Conservation (phyloP, 768 basidiomycete genomes). For the Erythrobasidium yunnanense region DNA sequence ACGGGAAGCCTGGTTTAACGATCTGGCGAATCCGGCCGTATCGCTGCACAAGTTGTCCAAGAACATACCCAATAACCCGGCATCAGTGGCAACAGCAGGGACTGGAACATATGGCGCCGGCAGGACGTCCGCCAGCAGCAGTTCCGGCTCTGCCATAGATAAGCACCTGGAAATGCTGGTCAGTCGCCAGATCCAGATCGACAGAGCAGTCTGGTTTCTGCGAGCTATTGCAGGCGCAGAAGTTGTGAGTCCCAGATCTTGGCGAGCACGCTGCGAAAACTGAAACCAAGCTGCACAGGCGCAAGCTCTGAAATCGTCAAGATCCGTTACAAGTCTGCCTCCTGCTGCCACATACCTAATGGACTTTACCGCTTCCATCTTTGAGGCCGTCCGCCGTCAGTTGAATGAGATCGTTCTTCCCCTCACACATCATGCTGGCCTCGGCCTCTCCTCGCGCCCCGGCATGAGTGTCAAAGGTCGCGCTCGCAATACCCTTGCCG, state of each 20-base stretch:
- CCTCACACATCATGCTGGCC: background rate
- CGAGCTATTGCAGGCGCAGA: slow-evolving; percentile 35
- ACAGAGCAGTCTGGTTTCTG: slow-evolving; percentile 36
- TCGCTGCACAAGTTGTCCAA: slow-evolving; percentile 36
- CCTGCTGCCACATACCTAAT: background rate
- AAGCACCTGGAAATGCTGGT: background rate
- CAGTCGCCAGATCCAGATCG: slow-evolving; percentile 27
- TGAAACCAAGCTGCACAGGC: background rate
- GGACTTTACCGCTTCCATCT: slow-evolving; percentile 3
- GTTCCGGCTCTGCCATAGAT: background rate
- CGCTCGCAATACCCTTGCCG: slow-evolving; percentile 13
- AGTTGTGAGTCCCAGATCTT: slow-evolving; percentile 29
- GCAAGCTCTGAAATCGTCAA: background rate
- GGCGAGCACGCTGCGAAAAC: background rate
- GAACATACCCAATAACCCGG: slow-evolving; percentile 34
- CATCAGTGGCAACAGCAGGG: slow-evolving; percentile 33
- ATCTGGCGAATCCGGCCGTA: slow-evolving; percentile 37
- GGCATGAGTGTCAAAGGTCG: slow-evolving; percentile 21
- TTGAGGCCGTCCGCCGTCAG: background rate
- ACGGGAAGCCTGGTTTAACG: slow-evolving; percentile 35
- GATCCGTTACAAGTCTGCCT: background rate
- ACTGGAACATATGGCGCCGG: background rate
- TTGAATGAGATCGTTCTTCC: slow-evolving; percentile 9
- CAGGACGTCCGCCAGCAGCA: background rate
- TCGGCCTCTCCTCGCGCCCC: background rate